Evolutionary conservation across 495 filamentous ascomycete genomes (phyloP), one percentile per base, ranked within the genome.

Genomic region (Lasiosphaeriaceae sp.): DNA sequence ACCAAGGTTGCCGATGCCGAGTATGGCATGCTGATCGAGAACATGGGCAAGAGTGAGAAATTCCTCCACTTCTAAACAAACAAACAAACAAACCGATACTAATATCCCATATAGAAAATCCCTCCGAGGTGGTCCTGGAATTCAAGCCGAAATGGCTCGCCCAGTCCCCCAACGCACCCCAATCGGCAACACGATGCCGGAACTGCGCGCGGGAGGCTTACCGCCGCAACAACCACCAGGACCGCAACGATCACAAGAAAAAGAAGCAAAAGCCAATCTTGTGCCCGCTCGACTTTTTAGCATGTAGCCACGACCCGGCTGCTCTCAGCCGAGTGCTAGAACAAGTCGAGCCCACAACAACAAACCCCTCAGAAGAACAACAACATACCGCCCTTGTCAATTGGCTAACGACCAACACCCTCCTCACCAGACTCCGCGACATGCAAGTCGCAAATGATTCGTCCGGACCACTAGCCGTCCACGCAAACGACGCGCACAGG

Each of bases 101-200:
- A 31, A 41, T 20, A 3, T 17, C 21, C 50, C 19, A 62, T n/a
- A n/a, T n/a, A n/a, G n/a, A 73, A 8, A 31, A 65, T 6, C 60
- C 60, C 11, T 70, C 61, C 19, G 75, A 82, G 19, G 70, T 77
- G 0, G 64, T 85, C 0, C 72, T 91, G 21, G 90, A 98, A 69
- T 84, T 97, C 62, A 98, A 98, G 65, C 91, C 93, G 6, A 98
- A 98, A 70, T 98, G 94, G 94, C 82, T 97, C 1, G 66, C 79
- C 6, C 92, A 93, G 60, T 94, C 90, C 0, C 90, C 89, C 1
- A 84, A 83, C 22, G 92, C 92, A 0, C 92, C 91, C 1, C 6
- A 61, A 0, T 60, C 71, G 5, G 80, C 88, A 16, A 79, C 66
- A 20, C 78, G 92, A 22, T 98, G 94, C 70, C 86, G 94, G 5